A percentile compares a stretch with the other conserved stretches of the same genome.
Evolutionary conservation across 192 early-diverging fungal genomes (phyloP).

Genomic region (Gonapodya sp.): DNA sequence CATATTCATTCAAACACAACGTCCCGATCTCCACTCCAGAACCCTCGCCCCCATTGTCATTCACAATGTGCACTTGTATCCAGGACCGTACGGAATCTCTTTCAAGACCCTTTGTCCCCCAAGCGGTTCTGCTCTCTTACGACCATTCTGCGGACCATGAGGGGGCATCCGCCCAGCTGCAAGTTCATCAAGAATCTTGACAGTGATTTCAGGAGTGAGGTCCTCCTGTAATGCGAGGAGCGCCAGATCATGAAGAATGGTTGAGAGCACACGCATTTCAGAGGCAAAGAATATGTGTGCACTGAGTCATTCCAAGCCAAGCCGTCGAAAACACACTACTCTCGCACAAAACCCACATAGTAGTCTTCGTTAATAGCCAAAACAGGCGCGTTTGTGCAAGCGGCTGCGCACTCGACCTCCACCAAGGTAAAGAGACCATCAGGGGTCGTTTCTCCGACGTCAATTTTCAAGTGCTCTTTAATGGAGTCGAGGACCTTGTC

Average conservation of each 20-base stretch:
- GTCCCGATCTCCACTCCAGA: no score
- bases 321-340: not conserved
- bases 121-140: conserved; percentile 82
- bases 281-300: not conserved
- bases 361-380: conserved; percentile 98
- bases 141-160: conserved; percentile 75
- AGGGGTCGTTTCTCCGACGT: conserved; percentile 85
- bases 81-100: conserved; percentile 81
- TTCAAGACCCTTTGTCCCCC: conserved; percentile 73
- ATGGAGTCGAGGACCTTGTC: conserved; percentile 82
- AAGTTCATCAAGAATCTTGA: conserved; percentile 76
- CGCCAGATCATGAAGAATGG: not conserved
- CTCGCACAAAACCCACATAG: conserved; percentile 46
- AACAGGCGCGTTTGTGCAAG: conserved; percentile 96
- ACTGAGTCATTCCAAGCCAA: conserved; percentile 15
- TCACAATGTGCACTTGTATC: conserved; percentile 38
- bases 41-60: not conserved
- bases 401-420: conserved; percentile 99
- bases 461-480: conserved; percentile 78
- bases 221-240: conserved; percentile 70
- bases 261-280: not conserved
- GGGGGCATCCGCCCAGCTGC: conserved; percentile 69
- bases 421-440: conserved; percentile 95
- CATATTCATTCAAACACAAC: no score
- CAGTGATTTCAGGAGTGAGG: conserved; percentile 81